Base-by-base conservation (phyloP, 176 grass and related monocot genomes). In the Echinochloa phyllopogon region DNA sequence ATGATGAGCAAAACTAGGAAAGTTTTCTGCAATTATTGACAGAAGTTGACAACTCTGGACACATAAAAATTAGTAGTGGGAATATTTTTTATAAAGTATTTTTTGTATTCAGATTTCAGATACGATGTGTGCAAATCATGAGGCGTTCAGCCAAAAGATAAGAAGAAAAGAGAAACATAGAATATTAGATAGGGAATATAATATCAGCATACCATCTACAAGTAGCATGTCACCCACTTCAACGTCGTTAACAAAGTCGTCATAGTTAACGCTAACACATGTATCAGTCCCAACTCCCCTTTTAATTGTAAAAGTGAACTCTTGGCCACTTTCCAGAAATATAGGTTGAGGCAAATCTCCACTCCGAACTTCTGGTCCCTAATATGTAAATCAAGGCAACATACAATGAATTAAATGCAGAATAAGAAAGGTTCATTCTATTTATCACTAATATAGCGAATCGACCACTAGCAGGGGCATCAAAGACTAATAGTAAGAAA, bases 331-430 rank as follows among this genome's bases (percentile, higher is more conserved):
- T 69, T 72, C 55, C 50, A 99, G 84, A 56, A 74, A 69, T 74
- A 96, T 89, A 33, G 93, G 96, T 74, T 99, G 88, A 43, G 96
- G 93, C 66, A 99, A 94, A 75, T 99, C 96, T 74, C 93, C 96
- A 69, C 96, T 99, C 65, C 96, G 92, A 82, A 99, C 93, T 79
- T 99, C 96, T 71, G 96, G 96, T 41, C 96, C 96, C 96, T 99
- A 75, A 80, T 41, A 78, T 80, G 68, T 39, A 94, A 77, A 91
- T 56, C n/a, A 69, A 69, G 51, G 52, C 49, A 88, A 66, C 38
- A 77, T 37, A 62, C 62, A 27, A 53, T 41, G 49, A 87, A 77
- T 39, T 15, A 38, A 69, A 40, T 23, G 17, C n/a, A 45, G 21
- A 20, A 55, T 81, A 78, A 79, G 65, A 72, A 87, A 88, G 27